A percentile compares a stretch with the other conserved stretches of the same genome.
These are phyloP conservation scores for Debaryomyces prosopidis DNA, from an alignment of 805 yeast genomes.

Conservation along the genomic window DNA sequence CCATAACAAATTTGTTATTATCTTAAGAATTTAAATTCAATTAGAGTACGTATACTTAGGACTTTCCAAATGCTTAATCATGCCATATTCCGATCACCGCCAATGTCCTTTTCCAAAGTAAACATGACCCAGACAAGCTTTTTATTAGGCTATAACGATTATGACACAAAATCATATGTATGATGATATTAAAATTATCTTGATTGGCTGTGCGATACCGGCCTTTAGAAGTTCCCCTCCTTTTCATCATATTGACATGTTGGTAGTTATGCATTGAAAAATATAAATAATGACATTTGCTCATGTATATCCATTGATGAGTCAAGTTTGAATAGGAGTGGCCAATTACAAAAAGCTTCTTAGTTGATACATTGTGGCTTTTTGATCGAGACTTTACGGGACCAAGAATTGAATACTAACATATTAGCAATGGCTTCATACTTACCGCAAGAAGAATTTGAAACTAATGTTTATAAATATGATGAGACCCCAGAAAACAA, in stretches of 20 bases:
- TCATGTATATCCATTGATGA: no score
- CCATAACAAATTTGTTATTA: neutral
- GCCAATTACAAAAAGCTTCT: no score
- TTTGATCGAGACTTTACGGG: no score
- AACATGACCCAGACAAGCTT: no score
- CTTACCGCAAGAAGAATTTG: constrained; percentile 40
- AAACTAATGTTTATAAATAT: constrained; percentile 55
- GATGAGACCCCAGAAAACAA: constrained; percentile 76
- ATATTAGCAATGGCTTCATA: constrained; percentile 30
- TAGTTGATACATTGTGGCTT: no score
- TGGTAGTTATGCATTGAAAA: no score
- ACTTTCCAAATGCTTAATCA: no score
- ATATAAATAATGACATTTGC: no score
- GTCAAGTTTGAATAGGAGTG: no score
- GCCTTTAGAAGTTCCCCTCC: neutral
- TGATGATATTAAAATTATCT: neutral
- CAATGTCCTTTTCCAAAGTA: no score
- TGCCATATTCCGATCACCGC: no score
- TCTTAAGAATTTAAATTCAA: neutral
- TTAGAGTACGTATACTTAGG: neutral
- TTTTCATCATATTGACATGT: neutral
- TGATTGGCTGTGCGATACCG: neutral
- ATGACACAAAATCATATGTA: neutral
- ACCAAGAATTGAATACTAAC: constrained; percentile 3
- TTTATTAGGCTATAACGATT: neutral